These are phyloP conservation scores for Acer campestre DNA, from an alignment of 345 rosid species.

Conservation along the genomic window DNA sequence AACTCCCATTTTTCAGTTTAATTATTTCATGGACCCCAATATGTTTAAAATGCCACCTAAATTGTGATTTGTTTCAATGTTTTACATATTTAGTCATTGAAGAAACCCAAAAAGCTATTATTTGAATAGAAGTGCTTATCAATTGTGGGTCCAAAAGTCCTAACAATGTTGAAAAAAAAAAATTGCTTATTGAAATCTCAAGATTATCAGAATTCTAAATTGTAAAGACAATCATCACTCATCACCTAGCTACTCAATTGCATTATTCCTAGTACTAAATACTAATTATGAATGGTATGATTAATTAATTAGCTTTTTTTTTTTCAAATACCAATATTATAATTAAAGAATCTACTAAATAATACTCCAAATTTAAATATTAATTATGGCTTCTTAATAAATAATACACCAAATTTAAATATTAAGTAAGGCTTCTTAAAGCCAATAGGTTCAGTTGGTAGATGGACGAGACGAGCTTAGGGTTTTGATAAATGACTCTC, in stretches of 20 bases:
- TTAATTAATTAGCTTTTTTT: constrained; percentile 10
- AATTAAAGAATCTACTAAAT: neutral
- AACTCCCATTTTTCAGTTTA: neutral
- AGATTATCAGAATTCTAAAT: neutral
- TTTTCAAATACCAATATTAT: neutral
- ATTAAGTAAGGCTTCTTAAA: neutral
- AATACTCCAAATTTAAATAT: neutral
- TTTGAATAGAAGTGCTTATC: neutral
- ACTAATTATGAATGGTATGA: constrained; percentile 8
- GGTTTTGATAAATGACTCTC: too few relatives aligned
- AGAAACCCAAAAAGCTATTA: neutral
- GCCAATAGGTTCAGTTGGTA: too few relatives aligned
- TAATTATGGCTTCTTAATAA: neutral
- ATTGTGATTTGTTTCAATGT: neutral
- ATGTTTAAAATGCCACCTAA: constrained; percentile 5
- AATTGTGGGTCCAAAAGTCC: constrained; percentile 3
- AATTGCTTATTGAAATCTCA: neutral
- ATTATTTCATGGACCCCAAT: constrained; percentile 6
- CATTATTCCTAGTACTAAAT: constrained; percentile 15
- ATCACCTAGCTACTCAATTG: neutral
- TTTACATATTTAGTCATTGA: neutral
- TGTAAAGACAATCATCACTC: constrained; percentile 14
- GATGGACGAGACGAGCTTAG: too few relatives aligned
- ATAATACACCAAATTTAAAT: too few relatives aligned
- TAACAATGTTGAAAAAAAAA: neutral